These are phyloP conservation scores for Fusarium denticulatum DNA, from an alignment of 2,329 filamentous ascomycete genomes.

Conservation along the genomic window DNA sequence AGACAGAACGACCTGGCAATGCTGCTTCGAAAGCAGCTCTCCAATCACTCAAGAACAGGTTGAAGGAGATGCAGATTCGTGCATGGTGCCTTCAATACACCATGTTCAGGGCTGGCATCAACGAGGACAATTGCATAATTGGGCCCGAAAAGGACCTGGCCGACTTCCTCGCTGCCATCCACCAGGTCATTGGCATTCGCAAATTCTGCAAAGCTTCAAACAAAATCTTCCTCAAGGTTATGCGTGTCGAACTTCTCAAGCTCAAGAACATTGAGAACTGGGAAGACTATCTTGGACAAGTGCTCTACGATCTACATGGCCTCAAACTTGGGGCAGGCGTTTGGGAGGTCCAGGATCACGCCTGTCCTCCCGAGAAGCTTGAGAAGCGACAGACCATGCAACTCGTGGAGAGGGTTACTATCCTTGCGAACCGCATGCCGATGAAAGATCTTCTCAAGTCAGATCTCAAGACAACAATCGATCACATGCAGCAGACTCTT, in stretches of 20 bases:
- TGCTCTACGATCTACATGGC: constrained; percentile 84
- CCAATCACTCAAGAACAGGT: constrained; percentile 66
- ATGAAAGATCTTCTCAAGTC: constrained; percentile 93
- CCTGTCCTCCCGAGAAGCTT: constrained; percentile 78
- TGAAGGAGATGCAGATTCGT: constrained; percentile 88
- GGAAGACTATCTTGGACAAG: constrained; percentile 87
- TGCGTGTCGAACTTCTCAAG: constrained; percentile 84
- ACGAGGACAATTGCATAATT: constrained; percentile 71
- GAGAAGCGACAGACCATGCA: constrained; percentile 83
- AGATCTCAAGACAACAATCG: constrained; percentile 88
- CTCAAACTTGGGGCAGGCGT: constrained; percentile 77
- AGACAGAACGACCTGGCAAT: constrained; percentile 66
- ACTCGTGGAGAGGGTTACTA: constrained; percentile 84
- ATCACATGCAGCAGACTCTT: constrained; percentile 90
- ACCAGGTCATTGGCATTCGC: constrained; percentile 84
- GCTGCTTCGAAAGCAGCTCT: constrained; percentile 65
- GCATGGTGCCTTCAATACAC: constrained; percentile 90
- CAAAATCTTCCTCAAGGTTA: constrained; percentile 88
- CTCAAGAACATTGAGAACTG: constrained; percentile 81
- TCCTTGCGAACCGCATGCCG: constrained; percentile 82
- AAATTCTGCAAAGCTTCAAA: constrained; percentile 86
- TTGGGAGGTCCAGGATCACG: constrained; percentile 79
- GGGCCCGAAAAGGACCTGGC: constrained; percentile 77
- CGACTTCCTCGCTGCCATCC: constrained; percentile 81
- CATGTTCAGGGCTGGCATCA: constrained; percentile 79